phyloP scores from a whole-genome alignment of 192 early-diverging fungal genomes.

The Coemansia sp. region DNA sequence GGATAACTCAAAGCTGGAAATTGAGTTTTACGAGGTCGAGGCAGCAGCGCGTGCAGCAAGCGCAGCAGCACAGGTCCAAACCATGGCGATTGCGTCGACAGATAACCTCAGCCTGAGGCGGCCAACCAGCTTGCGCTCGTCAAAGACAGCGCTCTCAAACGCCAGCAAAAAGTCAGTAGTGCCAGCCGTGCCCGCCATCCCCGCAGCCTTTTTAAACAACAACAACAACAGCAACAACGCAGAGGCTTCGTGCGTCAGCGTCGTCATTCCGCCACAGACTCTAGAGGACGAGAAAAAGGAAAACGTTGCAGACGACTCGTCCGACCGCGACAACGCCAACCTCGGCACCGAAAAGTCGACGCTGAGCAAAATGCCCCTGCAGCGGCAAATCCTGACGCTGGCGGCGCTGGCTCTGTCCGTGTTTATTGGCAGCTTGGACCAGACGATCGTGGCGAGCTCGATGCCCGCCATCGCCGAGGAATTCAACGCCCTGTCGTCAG shows the following conservation, averaged over 20 bases:
- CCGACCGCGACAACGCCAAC: slow-evolving; percentile 20
- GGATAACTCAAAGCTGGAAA: background rate
- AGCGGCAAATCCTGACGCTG: slow-evolving; percentile 22
- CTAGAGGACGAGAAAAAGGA: background rate
- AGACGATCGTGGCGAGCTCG: slow-evolving; percentile 72
- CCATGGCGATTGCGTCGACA: slow-evolving; percentile 7
- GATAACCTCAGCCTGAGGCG: background rate
- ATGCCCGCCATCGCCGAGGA: slow-evolving; percentile 60
- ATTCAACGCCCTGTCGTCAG: slow-evolving; percentile 58
- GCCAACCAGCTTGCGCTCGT: background rate
- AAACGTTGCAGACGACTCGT: background rate
- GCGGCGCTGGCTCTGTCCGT: slow-evolving; percentile 48
- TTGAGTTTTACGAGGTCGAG: background rate
- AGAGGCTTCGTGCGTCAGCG: background rate
- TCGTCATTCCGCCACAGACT: background rate
- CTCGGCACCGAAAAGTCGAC: slow-evolving; percentile 9
- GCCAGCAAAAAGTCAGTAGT: background rate
- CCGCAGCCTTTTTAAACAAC: background rate
- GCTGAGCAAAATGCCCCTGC: slow-evolving; percentile 24
- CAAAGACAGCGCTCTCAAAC: background rate
- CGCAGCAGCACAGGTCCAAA: slow-evolving; percentile 2
- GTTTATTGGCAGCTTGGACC: slow-evolving; percentile 37
- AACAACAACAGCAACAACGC: background rate
- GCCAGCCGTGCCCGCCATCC: slow-evolving; percentile 1
- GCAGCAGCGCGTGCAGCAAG: background rate